These are phyloP conservation scores for Phyllosticta capitalensis DNA, from an alignment of 2,329 filamentous ascomycete species.

Conservation along the genomic window DNA sequence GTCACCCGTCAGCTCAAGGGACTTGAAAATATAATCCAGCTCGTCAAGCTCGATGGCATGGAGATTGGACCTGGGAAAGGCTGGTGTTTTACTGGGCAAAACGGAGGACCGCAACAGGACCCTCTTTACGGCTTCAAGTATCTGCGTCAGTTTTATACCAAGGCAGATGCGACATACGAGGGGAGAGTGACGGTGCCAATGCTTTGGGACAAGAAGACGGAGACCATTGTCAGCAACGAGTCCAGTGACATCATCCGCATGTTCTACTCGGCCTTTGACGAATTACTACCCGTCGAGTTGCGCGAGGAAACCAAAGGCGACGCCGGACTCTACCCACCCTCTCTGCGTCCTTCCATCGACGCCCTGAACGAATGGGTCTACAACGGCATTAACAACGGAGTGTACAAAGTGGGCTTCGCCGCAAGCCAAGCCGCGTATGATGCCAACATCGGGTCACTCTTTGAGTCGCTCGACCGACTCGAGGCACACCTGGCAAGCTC, in stretches of 20 bases:
- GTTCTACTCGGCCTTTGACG: constrained; percentile 23
- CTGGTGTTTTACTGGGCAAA: constrained; percentile 22
- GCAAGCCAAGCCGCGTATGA: constrained; percentile 78
- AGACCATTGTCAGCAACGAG: constrained; percentile 25
- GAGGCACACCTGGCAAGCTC: constrained; percentile 57
- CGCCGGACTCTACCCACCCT: constrained; percentile 58
- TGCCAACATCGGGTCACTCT: constrained; percentile 59
- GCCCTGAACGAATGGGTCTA: constrained; percentile 75
- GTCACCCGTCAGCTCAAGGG: constrained; percentile 41
- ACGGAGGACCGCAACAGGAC: constrained; percentile 21
- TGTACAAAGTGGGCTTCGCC: constrained; percentile 63
- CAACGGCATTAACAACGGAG: constrained; percentile 45
- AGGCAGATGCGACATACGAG: constrained; percentile 44
- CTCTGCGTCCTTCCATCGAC: constrained; percentile 59
- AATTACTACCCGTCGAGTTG: constrained; percentile 33
- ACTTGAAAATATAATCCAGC: constrained; percentile 38
- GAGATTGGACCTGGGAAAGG: constrained; percentile 15
- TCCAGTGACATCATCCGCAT: constrained; percentile 27
- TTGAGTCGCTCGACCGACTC: constrained; percentile 63
- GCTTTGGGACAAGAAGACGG: constrained; percentile 58
- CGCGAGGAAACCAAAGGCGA: constrained; percentile 46
- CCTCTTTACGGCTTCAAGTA: constrained; percentile 22
- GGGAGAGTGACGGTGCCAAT: constrained; percentile 71
- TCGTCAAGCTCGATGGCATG: constrained; percentile 29
- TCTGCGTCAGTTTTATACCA: constrained; percentile 60